A percentile compares a stretch with the other conserved stretches of the same genome.
phyloP scores from a whole-genome alignment of 2,329 filamentous ascomycete species.

The Paecilomyces fulvus region DNA sequence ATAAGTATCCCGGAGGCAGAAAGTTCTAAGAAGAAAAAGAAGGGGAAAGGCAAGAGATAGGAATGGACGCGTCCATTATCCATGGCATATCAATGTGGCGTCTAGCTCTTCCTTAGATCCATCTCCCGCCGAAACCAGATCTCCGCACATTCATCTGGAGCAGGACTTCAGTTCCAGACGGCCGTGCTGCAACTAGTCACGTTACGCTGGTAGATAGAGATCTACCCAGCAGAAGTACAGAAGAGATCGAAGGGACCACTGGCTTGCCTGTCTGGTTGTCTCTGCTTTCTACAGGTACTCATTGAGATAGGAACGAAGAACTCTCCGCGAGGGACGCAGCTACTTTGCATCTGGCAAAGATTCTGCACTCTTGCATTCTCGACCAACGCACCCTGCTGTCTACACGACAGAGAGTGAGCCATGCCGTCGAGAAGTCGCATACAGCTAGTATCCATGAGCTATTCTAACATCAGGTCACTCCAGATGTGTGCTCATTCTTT shows the following conservation, averaged over 20 bases:
- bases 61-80: neutral
- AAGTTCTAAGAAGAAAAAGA: slow-evolving; percentile 39
- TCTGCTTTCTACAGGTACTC: no score
- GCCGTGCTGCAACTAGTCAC: neutral
- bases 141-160: neutral
- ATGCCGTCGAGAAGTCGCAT: neutral
- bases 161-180: neutral
- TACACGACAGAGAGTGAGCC: neutral
- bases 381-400: no score
- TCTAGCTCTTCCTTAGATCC: neutral
- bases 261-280: no score
- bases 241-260: neutral
- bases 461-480: neutral
- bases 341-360: no score
- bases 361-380: no score
- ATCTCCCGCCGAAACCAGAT: neutral
- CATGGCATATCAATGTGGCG: neutral
- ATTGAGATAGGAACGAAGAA: no score
- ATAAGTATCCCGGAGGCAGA: slow-evolving; percentile 53
- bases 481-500: neutral
- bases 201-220: neutral
- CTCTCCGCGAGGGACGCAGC: no score
- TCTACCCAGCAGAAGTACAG: neutral
- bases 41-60: slow-evolving; percentile 22
- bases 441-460: neutral